Conservation (phyloP, 441 rosid species). For the Pelargonium fulgidum region DNA sequence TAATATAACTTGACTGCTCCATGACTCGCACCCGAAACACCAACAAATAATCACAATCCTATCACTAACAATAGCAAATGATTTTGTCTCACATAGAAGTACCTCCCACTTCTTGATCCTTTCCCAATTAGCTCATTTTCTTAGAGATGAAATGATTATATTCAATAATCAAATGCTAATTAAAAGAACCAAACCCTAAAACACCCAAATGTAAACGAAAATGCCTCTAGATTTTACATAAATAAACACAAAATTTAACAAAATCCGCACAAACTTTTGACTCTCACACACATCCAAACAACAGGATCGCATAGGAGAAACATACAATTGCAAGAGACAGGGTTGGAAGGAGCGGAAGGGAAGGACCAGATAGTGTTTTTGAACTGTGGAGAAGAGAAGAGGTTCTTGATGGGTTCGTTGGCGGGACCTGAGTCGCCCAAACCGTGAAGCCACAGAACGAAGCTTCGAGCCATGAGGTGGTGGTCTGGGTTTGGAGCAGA, state of each 20-base stretch:
- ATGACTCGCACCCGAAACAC: background rate
- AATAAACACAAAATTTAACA: background rate
- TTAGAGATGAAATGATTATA: too few relatives aligned
- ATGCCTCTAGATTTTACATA: background rate
- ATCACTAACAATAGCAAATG: too few relatives aligned
- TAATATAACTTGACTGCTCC: too few relatives aligned
- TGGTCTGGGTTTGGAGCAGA: conserved; percentile 20
- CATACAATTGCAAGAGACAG: conserved; percentile 76
- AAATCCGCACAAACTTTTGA: background rate
- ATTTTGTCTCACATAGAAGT: too few relatives aligned
- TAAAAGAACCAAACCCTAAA: background rate
- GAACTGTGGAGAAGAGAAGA: conserved; percentile 56
- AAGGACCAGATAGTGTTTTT: conserved; percentile 57
- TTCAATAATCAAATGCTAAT: background rate
- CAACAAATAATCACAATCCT: background rate
- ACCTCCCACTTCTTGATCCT: too few relatives aligned
- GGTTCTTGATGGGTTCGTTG: conserved; percentile 67
- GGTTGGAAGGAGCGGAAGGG: conserved; percentile 70
- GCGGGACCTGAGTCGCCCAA: conserved; percentile 87
- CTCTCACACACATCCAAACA: background rate
- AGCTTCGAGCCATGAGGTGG: conserved; percentile 42
- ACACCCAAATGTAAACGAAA: background rate
- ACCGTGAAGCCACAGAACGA: conserved; percentile 83
- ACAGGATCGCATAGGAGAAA: background rate
- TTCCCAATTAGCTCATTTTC: too few relatives aligned